Percentiles rank a stretch among this genome's conserved stretches.
These are phyloP conservation scores for Cavenderia fasciculata DNA, from an alignment of 78 protist genomes.

Conservation along the genomic window DNA sequence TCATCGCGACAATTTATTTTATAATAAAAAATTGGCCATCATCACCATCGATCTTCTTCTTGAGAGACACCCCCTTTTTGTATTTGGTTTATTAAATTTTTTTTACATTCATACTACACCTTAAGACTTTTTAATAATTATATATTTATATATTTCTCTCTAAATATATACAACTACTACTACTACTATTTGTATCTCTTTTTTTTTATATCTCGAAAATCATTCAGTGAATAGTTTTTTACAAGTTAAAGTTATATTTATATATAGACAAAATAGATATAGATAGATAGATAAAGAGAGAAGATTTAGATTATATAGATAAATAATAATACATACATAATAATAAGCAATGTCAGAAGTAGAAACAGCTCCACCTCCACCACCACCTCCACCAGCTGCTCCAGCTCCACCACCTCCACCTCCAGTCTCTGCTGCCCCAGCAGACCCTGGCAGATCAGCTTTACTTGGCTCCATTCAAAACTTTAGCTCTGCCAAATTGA, in stretches of 20 bases:
- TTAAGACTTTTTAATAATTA: too few species aligned
- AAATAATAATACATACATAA: neutral
- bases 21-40: too few species aligned
- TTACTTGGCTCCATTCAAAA: slow-evolving; percentile 47
- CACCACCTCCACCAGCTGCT: slow-evolving; percentile 65
- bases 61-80: too few species aligned
- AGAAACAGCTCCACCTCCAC: slow-evolving; percentile 17
- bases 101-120: too few species aligned
- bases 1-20: too few species aligned
- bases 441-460: slow-evolving; percentile 12
- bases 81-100: too few species aligned
- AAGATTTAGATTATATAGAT: neutral
- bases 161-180: too few species aligned
- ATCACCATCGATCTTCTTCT: too few species aligned
- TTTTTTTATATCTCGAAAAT: too few species aligned
- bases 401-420: slow-evolving; percentile 63
- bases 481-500: slow-evolving; percentile 30
- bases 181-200: too few species aligned
- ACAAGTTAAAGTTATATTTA: neutral
- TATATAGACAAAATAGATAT: neutral
- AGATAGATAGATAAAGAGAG: neutral
- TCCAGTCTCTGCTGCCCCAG: neutral
- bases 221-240: neutral
- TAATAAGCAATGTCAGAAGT: slow-evolving; percentile 28
- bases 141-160: too few species aligned